A percentile compares a stretch with the other conserved stretches of the same genome.
These are phyloP conservation scores for Colletotrichum sp. DNA, from an alignment of 2,329 filamentous ascomycete species.

Conservation along the genomic window DNA sequence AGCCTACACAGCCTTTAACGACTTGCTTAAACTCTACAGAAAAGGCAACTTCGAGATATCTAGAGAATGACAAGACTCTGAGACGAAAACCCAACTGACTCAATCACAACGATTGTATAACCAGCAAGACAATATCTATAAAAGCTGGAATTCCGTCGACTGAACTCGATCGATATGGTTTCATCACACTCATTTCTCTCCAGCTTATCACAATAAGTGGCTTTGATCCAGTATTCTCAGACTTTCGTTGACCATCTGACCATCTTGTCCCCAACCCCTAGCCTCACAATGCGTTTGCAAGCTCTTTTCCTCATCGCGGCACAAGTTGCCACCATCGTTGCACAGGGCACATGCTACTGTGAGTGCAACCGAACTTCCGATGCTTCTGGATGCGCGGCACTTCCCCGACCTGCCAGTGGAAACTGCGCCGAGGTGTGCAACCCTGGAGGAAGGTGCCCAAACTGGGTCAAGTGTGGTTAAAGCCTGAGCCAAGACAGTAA, in stretches of 20 bases:
- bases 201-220: background rate
- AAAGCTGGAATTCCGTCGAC: background rate
- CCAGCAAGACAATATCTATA: background rate
- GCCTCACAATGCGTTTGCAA: background rate
- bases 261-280: fast-evolving
- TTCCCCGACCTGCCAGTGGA: background rate
- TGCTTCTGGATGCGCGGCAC: background rate
- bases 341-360: background rate
- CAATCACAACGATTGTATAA: background rate
- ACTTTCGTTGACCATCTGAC: background rate
- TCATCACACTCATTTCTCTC: background rate
- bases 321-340: background rate
- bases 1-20: background rate
- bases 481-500: fast-evolving
- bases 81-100: background rate
- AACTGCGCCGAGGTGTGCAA: background rate
- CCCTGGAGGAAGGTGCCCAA: background rate
- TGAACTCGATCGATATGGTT: background rate
- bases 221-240: background rate
- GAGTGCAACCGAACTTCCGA: background rate
- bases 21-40: background rate
- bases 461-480: background rate
- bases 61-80: background rate
- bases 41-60: background rate
- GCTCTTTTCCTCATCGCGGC: background rate